Percentiles rank a stretch among this genome's conserved stretches.
Conservation (phyloP, 768 basidiomycete species). For the Aureoboletus auriporus region DNA sequence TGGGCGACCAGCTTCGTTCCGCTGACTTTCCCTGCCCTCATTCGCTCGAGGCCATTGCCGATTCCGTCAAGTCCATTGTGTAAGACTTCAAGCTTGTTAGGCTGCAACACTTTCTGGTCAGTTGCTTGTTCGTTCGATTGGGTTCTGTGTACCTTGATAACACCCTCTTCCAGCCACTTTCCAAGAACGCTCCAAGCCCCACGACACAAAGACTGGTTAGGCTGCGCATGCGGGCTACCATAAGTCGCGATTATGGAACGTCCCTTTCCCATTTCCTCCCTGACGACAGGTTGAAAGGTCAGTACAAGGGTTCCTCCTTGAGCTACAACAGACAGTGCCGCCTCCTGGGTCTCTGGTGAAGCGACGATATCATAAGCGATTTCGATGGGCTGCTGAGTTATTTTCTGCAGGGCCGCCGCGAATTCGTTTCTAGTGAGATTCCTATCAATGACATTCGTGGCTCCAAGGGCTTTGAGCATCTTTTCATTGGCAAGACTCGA, state of each 20-base stretch:
- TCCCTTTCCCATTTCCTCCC: conserved; percentile 18
- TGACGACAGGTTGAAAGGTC: conserved; percentile 21
- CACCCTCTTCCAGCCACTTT: conserved; percentile 24
- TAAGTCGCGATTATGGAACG: conserved; percentile 21
- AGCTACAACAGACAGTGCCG: conserved; percentile 31
- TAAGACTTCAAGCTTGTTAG: conserved; percentile 40
- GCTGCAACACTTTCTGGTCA: conserved; percentile 23
- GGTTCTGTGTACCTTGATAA: conserved; percentile 19
- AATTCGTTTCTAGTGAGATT: conserved; percentile 12
- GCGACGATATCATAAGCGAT: conserved; percentile 32
- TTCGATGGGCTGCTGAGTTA: conserved; percentile 17
- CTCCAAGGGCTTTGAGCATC: conserved; percentile 35
- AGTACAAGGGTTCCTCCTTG: conserved; percentile 30
- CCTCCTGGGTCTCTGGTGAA: conserved; percentile 31
- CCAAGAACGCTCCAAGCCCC: conserved; percentile 18
- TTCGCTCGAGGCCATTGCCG: conserved; percentile 30
- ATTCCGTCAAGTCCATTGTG: conserved; percentile 39
- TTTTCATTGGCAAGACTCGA: conserved; percentile 30
- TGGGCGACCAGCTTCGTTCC: conserved; percentile 41
- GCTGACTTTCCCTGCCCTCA: conserved; percentile 37
- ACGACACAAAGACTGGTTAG: conserved; percentile 16
- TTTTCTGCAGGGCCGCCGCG: conserved; percentile 20
- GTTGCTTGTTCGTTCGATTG: background rate
- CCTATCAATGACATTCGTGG: conserved; percentile 38
- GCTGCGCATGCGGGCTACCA: conserved; percentile 19